Percentiles rank a stretch among this genome's conserved stretches.
Conservation (phyloP, 2,329 filamentous ascomycete genomes). For the Fusarium drepaniforme region DNA sequence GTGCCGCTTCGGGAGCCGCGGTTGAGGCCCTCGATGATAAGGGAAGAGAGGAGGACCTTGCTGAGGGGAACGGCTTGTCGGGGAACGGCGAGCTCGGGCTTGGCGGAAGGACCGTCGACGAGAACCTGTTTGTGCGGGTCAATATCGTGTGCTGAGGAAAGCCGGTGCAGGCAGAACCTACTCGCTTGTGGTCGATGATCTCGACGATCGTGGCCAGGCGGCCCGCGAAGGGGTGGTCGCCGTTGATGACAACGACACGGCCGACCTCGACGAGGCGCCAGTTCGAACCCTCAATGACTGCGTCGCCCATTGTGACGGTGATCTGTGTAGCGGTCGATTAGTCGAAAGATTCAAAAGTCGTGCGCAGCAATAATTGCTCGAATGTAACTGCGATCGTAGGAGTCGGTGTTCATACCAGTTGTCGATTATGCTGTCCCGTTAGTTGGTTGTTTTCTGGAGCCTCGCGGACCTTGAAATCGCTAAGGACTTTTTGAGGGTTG, state of each 20-base stretch:
- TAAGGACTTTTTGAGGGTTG: conserved; percentile 55
- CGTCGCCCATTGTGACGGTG: conserved; percentile 83
- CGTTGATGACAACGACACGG: conserved; percentile 93
- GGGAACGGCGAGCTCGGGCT: conserved; percentile 82
- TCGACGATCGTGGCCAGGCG: conserved; percentile 95
- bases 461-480: conserved; percentile 52
- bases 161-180: conserved; percentile 69
- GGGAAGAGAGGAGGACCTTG: conserved; percentile 88
- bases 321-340: conserved; percentile 58
- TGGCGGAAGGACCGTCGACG: conserved; percentile 91
- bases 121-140: conserved; percentile 75
- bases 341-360: conserved; percentile 46
- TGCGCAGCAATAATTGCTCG: conserved; percentile 42
- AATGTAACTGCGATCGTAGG: conserved; percentile 43
- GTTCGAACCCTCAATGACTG: conserved; percentile 83
- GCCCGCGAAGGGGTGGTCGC: conserved; percentile 81
- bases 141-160: conserved; percentile 37
- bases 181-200: conserved; percentile 99
- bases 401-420: conserved; percentile 53
- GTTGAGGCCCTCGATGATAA: conserved; percentile 88
- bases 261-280: conserved; percentile 99
- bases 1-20: conserved; percentile 85
- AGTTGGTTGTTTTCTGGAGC: conserved; percentile 53
- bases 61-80: conserved; percentile 88
- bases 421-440: conserved; percentile 55